These are phyloP conservation scores for Magnusiomyces ingens DNA, from an alignment of 1,139 yeast genomes.

Conservation along the genomic window DNA sequence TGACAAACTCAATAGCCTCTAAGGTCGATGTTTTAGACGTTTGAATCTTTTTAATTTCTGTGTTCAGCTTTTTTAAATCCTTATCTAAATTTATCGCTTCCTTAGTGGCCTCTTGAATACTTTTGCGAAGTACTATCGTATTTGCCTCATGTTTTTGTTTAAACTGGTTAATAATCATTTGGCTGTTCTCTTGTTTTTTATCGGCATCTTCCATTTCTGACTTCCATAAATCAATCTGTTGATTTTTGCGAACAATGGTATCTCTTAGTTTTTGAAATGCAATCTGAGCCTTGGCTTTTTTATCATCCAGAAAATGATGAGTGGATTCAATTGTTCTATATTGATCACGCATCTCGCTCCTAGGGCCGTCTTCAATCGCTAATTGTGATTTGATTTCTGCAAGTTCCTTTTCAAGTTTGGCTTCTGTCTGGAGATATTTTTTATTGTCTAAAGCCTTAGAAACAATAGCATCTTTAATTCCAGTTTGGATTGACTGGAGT, in stretches of 20 bases:
- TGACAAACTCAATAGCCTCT: conserved; percentile 18
- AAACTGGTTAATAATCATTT: conserved; percentile 5
- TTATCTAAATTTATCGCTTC: conserved; percentile 37
- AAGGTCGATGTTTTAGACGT: conserved; percentile 18
- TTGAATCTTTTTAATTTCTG: conserved; percentile 20
- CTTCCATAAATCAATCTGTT: conserved; percentile 20
- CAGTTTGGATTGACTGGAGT: conserved; percentile 45
- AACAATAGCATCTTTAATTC: conserved; percentile 38
- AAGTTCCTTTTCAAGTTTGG: conserved; percentile 36
- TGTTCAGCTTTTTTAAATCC: conserved; percentile 31
- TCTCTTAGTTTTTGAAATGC: conserved; percentile 22
- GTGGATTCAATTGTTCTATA: conserved; percentile 43
- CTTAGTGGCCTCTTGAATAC: conserved; percentile 18
- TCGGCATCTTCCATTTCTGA: conserved; percentile 19
- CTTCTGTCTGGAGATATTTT: conserved; percentile 41
- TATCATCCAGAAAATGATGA: conserved; percentile 35
- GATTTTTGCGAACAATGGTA: conserved; percentile 20
- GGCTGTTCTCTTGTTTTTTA: conserved; percentile 13
- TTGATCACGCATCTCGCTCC: conserved; percentile 44
- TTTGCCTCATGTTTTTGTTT: neutral
- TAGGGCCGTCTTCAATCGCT: conserved; percentile 43
- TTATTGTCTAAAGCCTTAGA: conserved; percentile 36
- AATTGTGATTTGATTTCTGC: conserved; percentile 41
- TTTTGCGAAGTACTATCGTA: neutral
- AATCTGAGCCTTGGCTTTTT: conserved; percentile 30